Evolutionary conservation across 805 yeast genomes (phyloP).

Genomic region (Wickerhamiella sergipiensis): DNA sequence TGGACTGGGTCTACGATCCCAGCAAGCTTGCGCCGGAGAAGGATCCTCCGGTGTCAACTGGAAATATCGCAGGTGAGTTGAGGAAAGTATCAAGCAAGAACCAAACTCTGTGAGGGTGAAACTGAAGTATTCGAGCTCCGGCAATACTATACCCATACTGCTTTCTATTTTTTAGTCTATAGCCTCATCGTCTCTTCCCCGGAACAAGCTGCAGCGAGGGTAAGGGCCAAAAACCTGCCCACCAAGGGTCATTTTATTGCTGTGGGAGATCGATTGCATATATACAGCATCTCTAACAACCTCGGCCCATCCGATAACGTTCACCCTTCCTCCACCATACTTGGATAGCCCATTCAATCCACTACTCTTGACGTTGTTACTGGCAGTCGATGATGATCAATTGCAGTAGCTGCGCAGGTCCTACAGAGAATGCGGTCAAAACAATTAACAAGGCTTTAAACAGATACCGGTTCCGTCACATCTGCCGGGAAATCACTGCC

Average conservation of each 20-base stretch:
- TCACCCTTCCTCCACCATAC: too few relatives aligned
- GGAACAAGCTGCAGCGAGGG: neutral
- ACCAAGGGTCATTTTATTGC: neutral
- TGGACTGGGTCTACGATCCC: neutral
- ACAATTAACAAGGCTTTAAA: neutral
- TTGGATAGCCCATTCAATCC: too few relatives aligned
- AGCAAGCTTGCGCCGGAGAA: neutral
- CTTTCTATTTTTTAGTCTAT: too few relatives aligned
- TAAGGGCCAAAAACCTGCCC: neutral
- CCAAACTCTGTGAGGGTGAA: too few relatives aligned
- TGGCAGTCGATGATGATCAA: neutral
- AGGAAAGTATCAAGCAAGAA: too few relatives aligned
- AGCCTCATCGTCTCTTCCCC: neutral
- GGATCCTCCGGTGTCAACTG: neutral
- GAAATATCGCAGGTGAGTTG: too few relatives aligned
- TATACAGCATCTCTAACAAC: neutral
- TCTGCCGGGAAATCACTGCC: neutral
- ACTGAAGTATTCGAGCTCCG: too few relatives aligned
- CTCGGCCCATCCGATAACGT: too few relatives aligned
- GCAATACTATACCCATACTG: too few relatives aligned
- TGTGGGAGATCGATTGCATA: neutral
- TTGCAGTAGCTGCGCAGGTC: neutral
- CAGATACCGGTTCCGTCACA: neutral
- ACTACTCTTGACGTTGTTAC: neutral
- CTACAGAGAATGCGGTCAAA: neutral